A percentile compares a stretch with the other conserved stretches of the same genome.
Evolutionary conservation across 2,329 filamentous ascomycete genomes (phyloP).

Genomic region (Didymella pomorum): DNA sequence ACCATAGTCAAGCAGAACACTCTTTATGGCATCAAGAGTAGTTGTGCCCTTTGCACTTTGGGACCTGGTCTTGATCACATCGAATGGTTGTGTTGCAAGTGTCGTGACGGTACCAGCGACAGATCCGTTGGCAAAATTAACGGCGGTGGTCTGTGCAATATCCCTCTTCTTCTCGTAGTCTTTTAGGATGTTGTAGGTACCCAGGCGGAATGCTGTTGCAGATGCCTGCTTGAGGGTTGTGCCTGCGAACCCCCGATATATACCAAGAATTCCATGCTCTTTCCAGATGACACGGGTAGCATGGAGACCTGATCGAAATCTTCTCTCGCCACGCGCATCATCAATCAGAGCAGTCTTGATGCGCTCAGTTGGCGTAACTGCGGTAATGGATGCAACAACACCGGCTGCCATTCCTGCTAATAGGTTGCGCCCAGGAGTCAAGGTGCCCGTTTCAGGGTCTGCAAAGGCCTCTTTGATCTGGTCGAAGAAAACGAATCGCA

Average conservation of each 20-base stretch:
- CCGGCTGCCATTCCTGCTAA: conserved; percentile 71
- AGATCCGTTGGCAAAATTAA: conserved; percentile 69
- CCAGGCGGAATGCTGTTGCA: conserved; percentile 69
- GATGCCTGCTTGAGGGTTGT: conserved; percentile 70
- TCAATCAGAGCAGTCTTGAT: conserved; percentile 74
- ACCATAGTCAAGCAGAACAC: conserved; percentile 65
- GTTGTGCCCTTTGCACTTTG: conserved; percentile 67
- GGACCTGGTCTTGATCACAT: conserved; percentile 69
- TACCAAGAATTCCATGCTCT: conserved; percentile 62
- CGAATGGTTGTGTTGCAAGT: conserved; percentile 67
- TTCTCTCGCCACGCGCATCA: conserved; percentile 61
- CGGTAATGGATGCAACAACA: conserved; percentile 67
- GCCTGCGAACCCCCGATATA: conserved; percentile 67
- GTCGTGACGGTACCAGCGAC: conserved; percentile 68
- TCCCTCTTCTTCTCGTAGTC: conserved; percentile 61
- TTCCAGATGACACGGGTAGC: conserved; percentile 59
- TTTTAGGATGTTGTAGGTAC: conserved; percentile 69
- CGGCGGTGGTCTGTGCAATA: conserved; percentile 59
- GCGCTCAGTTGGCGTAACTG: conserved; percentile 72
- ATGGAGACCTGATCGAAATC: conserved; percentile 61
- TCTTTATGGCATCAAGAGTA: conserved; percentile 64
- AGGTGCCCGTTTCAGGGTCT: conserved; percentile 62
- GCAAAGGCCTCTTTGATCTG: conserved; percentile 67
- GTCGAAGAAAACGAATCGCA: conserved; percentile 72
- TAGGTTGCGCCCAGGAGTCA: conserved; percentile 66